Evolutionary conservation across 2,329 filamentous ascomycete species (phyloP), one percentile per base, ranked within the genome.

Genomic region (Coniochaeta prunicola): DNA sequence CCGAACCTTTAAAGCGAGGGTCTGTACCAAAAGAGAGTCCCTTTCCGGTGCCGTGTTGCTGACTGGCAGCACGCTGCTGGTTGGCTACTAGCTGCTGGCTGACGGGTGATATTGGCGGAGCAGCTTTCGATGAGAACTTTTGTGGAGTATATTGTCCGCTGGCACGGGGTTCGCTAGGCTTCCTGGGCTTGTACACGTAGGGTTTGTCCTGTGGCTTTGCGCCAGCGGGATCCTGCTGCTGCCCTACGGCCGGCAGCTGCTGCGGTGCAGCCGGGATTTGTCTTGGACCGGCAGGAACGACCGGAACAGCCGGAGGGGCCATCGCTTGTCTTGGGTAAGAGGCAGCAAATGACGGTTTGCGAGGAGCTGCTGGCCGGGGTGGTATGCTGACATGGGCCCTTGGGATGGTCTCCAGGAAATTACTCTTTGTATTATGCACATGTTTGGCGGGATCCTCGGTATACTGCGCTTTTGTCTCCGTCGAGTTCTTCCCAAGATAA

Each of bases 401-500:
- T 4, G 77, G 84, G 57, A 91, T 76, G 2, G 87, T 86, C 53
- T 91, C 87, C 69, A 92, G 72, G 71, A 88, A 92, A 69, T 88
- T 89, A 64, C 85, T 86, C 73, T 83, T 87, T 2, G 80, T 75
- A 60, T 91, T 90, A 71, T 91, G 81, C 53, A 76, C 76, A n/a
- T 74, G 79, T 13, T 73, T 79, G 9, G 68, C 63, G 48, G 82
- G 84, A 73, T 96, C 86, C 67, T 94, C 90, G 4, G 92, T 96
- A 74, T 94, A 99, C 70, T 96, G 91, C 28, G 92, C 88, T 71
- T 88, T 92, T 58, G 91, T 89, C 68, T 97, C 93, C 7, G 93
- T 97, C 24, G 93, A 97, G 21, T 82, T 84, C 70, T 85, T 85
- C 33, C 91, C 91, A 61, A 99, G 80, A 71, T 97, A 97, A 74